Percentiles rank a stretch among this genome's conserved stretches.
Evolutionary conservation across 2,329 filamentous ascomycete genomes (phyloP).

Genomic region (Fusarium sterilihyphosum): DNA sequence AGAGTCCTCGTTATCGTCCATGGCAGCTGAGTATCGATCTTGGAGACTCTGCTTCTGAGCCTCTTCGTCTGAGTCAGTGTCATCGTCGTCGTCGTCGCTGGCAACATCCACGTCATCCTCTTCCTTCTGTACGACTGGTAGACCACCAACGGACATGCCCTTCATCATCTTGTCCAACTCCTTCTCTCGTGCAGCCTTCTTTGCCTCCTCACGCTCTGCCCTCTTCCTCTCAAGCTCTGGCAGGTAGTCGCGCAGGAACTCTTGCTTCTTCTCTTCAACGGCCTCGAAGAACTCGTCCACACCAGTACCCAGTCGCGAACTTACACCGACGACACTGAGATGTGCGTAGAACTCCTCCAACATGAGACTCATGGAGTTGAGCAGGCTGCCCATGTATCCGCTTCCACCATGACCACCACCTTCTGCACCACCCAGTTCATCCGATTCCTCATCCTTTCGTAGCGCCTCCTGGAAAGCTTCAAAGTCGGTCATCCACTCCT

Average conservation of each 20-base stretch:
- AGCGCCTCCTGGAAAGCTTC: constrained; percentile 93
- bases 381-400: constrained; percentile 93
- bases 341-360: constrained; percentile 98
- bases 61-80: constrained; percentile 68
- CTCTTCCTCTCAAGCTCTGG: constrained; percentile 87
- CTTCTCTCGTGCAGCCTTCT: constrained; percentile 75
- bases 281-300: constrained; percentile 94
- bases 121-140: constrained; percentile 52
- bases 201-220: constrained; percentile 78
- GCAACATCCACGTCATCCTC: constrained; percentile 63
- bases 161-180: constrained; percentile 95
- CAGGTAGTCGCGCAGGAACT: constrained; percentile 90
- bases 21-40: constrained; percentile 79
- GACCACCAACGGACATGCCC: constrained; percentile 73
- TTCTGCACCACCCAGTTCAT: constrained; percentile 78
- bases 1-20: constrained; percentile 67
- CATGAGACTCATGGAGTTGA: constrained; percentile 98
- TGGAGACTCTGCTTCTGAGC: constrained; percentile 73
- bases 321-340: constrained; percentile 91
- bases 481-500: constrained; percentile 99
- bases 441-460: constrained; percentile 79
- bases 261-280: constrained; percentile 84
- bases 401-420: constrained; percentile 76
- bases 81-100: constrained; percentile 65
- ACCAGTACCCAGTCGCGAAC: constrained; percentile 89